phyloP scores from a whole-genome alignment of 345 rosid species.

The Eucalyptus urophylla region DNA sequence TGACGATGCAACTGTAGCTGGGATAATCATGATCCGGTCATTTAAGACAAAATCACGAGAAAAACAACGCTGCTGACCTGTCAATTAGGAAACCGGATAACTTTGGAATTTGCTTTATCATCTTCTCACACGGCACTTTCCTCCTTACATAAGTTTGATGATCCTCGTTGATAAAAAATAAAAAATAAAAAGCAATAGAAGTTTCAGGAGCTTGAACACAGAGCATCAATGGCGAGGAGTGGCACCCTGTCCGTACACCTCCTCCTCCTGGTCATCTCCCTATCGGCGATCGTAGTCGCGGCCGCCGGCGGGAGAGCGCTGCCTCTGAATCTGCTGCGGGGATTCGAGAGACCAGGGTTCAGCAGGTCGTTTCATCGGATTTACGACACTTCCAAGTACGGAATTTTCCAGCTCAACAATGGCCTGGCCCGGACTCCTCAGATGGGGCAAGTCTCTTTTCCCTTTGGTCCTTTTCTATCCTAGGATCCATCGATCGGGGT shows the following conservation, averaged over 20 bases:
- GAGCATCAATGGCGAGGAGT: constrained; percentile 2
- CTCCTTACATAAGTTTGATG: not conserved
- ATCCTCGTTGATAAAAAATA: not conserved
- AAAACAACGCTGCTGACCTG: not conserved
- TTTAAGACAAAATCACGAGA: not conserved
- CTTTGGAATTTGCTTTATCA: not conserved
- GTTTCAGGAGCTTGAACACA: not conserved
- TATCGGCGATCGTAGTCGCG: constrained; percentile 9
- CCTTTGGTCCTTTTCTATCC: not conserved
- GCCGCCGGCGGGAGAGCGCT: constrained; percentile 26
- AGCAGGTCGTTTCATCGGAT: constrained; percentile 28
- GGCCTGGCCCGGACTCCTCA: constrained; percentile 87
- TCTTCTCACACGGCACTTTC: not conserved
- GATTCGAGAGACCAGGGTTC: constrained; percentile 8
- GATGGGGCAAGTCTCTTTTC: constrained; percentile 61
- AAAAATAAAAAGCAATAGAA: not conserved
- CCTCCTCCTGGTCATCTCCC: constrained; percentile 1
- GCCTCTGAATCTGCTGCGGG: constrained; percentile 19
- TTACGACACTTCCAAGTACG: constrained; percentile 71
- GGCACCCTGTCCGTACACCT: not conserved
- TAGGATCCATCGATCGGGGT: not conserved
- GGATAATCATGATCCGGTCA: not conserved
- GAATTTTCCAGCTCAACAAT: constrained; percentile 67
- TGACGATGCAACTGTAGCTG: not conserved
- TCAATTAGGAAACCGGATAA: not conserved